A percentile compares a stretch with the other conserved stretches of the same genome.
Conservation (phyloP, 179 eudicot genomes). For the Heliamphora pulchella region DNA sequence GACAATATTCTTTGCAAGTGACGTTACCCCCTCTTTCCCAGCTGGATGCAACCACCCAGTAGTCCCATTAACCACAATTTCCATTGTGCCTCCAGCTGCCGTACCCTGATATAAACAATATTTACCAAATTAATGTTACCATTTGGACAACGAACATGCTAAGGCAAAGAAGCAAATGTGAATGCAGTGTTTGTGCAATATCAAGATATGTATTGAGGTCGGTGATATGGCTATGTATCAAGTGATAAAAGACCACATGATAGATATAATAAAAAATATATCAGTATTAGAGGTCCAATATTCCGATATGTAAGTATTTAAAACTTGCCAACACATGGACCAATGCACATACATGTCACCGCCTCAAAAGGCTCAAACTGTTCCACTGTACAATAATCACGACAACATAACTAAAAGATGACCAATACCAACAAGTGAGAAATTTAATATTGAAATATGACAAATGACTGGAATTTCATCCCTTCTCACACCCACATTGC, state of each 20-base stretch:
- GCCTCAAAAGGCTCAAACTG: not conserved
- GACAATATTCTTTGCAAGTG: constrained; percentile 73
- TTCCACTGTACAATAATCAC: too few relatives aligned
- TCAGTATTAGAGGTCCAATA: too few relatives aligned
- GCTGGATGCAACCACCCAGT: constrained; percentile 76
- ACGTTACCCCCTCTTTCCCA: constrained; percentile 71
- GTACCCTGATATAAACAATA: constrained; percentile 52
- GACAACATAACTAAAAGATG: too few relatives aligned
- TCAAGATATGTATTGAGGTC: too few relatives aligned
- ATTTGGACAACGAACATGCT: not conserved
- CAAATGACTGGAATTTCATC: too few relatives aligned
- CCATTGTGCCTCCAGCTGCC: constrained; percentile 89
- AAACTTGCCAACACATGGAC: not conserved
- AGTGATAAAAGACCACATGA: too few relatives aligned
- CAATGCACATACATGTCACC: not conserved
- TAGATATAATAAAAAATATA: too few relatives aligned
- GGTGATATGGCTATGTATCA: too few relatives aligned
- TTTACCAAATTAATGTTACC: not conserved
- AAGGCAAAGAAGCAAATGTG: not conserved
- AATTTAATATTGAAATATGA: not conserved
- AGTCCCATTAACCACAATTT: constrained; percentile 71
- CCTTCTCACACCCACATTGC: too few relatives aligned
- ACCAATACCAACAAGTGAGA: not conserved
- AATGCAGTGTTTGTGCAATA: not conserved
- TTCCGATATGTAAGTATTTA: too few relatives aligned